Conservation (phyloP, 2,329 filamentous ascomycete genomes). For the Aspergillus sp. region DNA sequence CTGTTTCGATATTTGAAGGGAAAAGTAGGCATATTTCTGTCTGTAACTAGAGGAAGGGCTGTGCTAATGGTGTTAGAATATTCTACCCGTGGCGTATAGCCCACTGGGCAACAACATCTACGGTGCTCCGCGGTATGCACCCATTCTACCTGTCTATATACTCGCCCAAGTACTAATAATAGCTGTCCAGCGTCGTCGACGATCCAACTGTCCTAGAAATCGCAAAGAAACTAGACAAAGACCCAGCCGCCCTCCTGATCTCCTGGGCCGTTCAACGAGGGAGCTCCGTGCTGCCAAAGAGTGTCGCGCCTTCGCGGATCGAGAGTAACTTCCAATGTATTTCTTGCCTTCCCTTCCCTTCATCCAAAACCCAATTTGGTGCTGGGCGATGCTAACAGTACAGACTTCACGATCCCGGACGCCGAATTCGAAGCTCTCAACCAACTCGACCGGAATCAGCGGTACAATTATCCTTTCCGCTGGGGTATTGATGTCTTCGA, state of each 20-base stretch:
- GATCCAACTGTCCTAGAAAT: constrained; percentile 54
- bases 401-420: constrained; percentile 28
- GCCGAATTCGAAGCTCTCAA: constrained; percentile 27
- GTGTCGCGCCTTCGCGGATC: constrained; percentile 46
- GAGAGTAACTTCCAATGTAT: constrained; percentile 41
- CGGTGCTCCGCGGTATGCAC: constrained; percentile 19
- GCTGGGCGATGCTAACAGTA: background rate
- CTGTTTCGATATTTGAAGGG: constrained; percentile 46
- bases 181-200: constrained; percentile 45
- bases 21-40: constrained; percentile 33
- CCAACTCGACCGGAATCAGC: constrained; percentile 27
- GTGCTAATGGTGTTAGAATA: constrained; percentile 9
- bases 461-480: constrained; percentile 31
- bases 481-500: constrained; percentile 34
- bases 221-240: constrained; percentile 52
- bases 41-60: background rate
- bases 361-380: background rate
- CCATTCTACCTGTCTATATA: background rate
- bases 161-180: background rate
- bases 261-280: constrained; percentile 49
- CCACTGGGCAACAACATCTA: constrained; percentile 47
- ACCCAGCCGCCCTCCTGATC: constrained; percentile 49
- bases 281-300: constrained; percentile 48
- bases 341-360: background rate
- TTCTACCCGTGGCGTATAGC: constrained; percentile 54